These are phyloP conservation scores for Emmonsiellopsis sp. DNA, from an alignment of 2,329 filamentous ascomycete species.

Conservation along the genomic window DNA sequence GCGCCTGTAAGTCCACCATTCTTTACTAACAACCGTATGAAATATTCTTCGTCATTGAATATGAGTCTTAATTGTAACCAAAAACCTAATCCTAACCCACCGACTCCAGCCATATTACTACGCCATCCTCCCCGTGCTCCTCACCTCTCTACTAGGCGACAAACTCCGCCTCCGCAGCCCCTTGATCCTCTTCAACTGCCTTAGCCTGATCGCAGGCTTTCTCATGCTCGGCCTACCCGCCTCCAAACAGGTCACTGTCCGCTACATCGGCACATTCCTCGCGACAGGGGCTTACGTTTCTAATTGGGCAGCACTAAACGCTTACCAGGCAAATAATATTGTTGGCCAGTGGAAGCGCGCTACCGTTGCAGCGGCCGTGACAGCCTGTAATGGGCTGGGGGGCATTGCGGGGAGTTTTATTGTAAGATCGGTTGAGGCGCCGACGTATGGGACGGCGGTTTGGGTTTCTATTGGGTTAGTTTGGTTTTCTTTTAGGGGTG, in stretches of 20 bases:
- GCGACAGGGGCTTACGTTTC: constrained; percentile 60
- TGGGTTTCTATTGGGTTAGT: constrained; percentile 54
- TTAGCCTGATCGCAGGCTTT: constrained; percentile 55
- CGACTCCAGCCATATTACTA: constrained; percentile 53
- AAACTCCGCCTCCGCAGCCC: constrained; percentile 51
- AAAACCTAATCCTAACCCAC: neutral
- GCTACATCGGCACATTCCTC: constrained; percentile 57
- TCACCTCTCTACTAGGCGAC: constrained; percentile 57
- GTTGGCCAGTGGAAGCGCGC: constrained; percentile 57
- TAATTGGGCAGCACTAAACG: constrained; percentile 60
- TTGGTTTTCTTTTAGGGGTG: neutral
- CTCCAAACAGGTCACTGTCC: constrained; percentile 46
- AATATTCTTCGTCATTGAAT: too few relatives aligned
- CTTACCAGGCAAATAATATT: constrained; percentile 56
- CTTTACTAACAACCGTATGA: neutral
- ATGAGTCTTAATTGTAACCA: too few relatives aligned
- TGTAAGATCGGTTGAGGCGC: constrained; percentile 52
- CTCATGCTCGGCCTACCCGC: constrained; percentile 54
- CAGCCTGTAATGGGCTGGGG: constrained; percentile 54
- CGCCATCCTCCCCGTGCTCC: constrained; percentile 53
- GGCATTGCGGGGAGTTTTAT: constrained; percentile 60
- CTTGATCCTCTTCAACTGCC: constrained; percentile 56
- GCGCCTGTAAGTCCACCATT: constrained; percentile 38
- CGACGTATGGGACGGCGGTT: constrained; percentile 55
- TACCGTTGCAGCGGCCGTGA: constrained; percentile 52